Evolutionary conservation across 1,284 basidiomycete genomes (phyloP).

Genomic region (Termitomyces sp.): DNA sequence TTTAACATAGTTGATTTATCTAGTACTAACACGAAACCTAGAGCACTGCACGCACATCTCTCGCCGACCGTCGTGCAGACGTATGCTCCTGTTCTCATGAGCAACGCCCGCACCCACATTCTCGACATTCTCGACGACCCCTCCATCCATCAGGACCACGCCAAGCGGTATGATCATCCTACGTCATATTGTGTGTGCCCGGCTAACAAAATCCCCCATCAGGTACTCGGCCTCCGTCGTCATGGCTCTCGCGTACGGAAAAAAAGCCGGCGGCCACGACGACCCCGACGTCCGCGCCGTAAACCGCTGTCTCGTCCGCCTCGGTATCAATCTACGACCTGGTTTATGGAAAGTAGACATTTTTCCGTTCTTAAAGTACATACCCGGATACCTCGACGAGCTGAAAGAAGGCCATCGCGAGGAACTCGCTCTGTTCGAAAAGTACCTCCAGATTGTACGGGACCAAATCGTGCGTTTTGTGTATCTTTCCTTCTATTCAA

Average conservation of each 20-base stretch:
- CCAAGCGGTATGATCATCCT: conserved; percentile 34
- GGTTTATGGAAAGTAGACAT: conserved; percentile 56
- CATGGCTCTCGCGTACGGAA: conserved; percentile 63
- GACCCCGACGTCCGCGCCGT: conserved; percentile 56
- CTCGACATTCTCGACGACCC: conserved; percentile 50
- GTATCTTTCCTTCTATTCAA: no score
- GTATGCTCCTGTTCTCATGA: conserved; percentile 45
- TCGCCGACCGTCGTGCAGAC: conserved; percentile 42
- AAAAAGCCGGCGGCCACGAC: conserved; percentile 43
- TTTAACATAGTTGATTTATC: neutral
- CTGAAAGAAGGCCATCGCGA: conserved; percentile 50
- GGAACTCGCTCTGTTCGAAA: conserved; percentile 52
- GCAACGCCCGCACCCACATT: conserved; percentile 44
- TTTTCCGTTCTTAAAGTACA: conserved; percentile 49
- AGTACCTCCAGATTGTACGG: conserved; percentile 42
- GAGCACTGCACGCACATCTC: conserved; percentile 51
- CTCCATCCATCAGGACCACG: conserved; percentile 46
- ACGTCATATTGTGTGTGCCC: neutral
- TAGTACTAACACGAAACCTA: conserved; percentile 22
- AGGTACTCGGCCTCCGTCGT: conserved; percentile 64
- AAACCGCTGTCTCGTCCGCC: conserved; percentile 40
- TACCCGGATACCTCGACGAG: conserved; percentile 55
- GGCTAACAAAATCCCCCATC: neutral
- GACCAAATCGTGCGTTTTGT: conserved; percentile 36
- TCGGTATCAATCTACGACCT: conserved; percentile 48